Conservation (phyloP, 768 basidiomycete species). For the Ephemerocybe angulata region DNA sequence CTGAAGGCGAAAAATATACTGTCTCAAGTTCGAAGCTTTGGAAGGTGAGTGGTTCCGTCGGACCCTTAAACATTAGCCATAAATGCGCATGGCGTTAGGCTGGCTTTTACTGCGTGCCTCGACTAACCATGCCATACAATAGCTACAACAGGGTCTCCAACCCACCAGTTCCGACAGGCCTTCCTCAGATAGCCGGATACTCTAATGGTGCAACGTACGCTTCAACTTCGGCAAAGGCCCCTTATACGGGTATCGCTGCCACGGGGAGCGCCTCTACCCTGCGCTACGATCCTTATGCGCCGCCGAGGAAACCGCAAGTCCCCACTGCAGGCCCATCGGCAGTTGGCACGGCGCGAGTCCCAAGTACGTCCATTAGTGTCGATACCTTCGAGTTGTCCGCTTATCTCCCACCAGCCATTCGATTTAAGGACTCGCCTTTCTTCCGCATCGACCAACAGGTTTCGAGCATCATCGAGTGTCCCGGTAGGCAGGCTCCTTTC, state of each 20-base stretch:
- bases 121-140: conserved; percentile 9
- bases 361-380: conserved; percentile 23
- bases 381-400: conserved; percentile 12
- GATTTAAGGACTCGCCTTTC: conserved; percentile 81
- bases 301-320: conserved; percentile 45
- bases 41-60: conserved; percentile 51
- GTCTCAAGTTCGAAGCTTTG: conserved; percentile 58
- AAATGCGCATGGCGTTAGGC: conserved; percentile 4
- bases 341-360: conserved; percentile 25
- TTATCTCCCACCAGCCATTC: conserved; percentile 47
- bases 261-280: conserved; percentile 32
- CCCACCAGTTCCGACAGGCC: conserved; percentile 5
- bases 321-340: conserved; percentile 34
- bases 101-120: conserved; percentile 1
- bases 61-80: conserved; percentile 6
- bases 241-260: conserved; percentile 4
- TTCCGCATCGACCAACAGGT: conserved; percentile 64
- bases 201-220: background rate
- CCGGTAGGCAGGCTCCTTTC: conserved; percentile 46
- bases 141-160: conserved; percentile 15
- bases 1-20: conserved; percentile 64
- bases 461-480: conserved; percentile 68
- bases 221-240: conserved; percentile 17
- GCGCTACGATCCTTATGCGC: conserved; percentile 67
- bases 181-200: background rate